phyloP scores from a whole-genome alignment of 2,329 filamentous ascomycete species.

The Macroventuria anomochaeta region DNA sequence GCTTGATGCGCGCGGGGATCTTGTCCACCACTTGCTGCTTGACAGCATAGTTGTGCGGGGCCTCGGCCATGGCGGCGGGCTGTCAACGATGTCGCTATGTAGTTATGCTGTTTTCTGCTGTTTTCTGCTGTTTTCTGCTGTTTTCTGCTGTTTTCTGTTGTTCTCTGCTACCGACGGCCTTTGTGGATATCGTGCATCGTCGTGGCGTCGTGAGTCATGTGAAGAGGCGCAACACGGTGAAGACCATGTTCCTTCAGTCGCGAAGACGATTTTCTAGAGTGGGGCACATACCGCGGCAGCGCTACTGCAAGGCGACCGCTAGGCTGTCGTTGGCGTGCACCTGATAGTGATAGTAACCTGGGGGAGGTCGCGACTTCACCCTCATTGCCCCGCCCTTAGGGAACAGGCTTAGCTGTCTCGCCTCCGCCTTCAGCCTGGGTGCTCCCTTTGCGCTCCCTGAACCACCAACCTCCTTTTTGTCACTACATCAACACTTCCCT shows the following conservation, averaged over 20 bases:
- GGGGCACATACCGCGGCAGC: slow-evolving; percentile 25
- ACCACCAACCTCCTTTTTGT: not conserved
- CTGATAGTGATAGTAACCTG: slow-evolving; percentile 14
- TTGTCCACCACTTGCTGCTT: slow-evolving; percentile 92
- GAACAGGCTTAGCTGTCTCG: slow-evolving; percentile 6
- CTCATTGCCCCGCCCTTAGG: slow-evolving; percentile 4
- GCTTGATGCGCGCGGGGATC: slow-evolving; percentile 88
- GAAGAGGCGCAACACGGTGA: slow-evolving; percentile 11
- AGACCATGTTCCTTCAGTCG: slow-evolving; percentile 23
- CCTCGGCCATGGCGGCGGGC: slow-evolving; percentile 27
- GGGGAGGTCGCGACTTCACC: slow-evolving; percentile 19
- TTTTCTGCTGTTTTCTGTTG: no score
- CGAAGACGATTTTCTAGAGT: slow-evolving; percentile 17
- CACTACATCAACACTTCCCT: slow-evolving; percentile 1
- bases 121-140: no score
- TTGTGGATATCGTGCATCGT: slow-evolving; percentile 24
- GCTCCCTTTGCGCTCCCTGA: not conserved
- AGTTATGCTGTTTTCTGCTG: no score
- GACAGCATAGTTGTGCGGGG: slow-evolving; percentile 46
- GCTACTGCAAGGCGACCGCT: slow-evolving; percentile 22
- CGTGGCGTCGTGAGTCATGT: slow-evolving; percentile 33
- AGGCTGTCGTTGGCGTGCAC: slow-evolving; percentile 11
- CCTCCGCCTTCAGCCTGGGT: not conserved
- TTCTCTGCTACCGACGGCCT: slow-evolving; percentile 25
- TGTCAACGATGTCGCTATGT: not conserved